Evolutionary conservation across 192 early-diverging fungal genomes (phyloP), one percentile per base, ranked within the genome.

Genomic region (Mortierella hygrophila): DNA sequence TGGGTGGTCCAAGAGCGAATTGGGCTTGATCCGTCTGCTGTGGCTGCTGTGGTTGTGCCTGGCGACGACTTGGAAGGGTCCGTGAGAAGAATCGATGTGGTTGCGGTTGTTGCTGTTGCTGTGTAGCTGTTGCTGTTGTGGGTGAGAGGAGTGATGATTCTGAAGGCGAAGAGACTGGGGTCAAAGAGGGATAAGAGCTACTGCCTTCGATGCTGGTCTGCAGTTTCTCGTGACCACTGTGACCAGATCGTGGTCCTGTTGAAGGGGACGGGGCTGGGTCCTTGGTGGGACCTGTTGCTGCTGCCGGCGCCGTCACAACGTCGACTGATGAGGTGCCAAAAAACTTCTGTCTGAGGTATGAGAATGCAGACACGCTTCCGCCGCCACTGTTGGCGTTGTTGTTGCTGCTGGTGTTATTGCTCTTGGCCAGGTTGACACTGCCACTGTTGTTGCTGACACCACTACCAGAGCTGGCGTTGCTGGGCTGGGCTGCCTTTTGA

Each of bases 251-350:
- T 29, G 10, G 60, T 10, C 60, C 60, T 35, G 35, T 35, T 35
- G 35, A 35, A 35, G 35, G 35, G 2, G 60, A 32, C 23, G n/a
- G 55, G 55, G 55, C 55, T 32, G 60, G 26, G 29, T 65, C 29
- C 13, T 65, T 65, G 60, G 26, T 3, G 4, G 60, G 29, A 29
- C 13, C 11, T 65, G 29, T 32, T 65, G 55, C 9, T 26, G 60
- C 26, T 65, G 60, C 23, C 32, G 60, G 60, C 11, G 60, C n/a
- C 11, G 60, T 29, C 26, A 65, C 60, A 9, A 10, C 29, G 29
- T 65, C 60, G 52, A 52, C 29, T 75, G 73, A 32, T 35, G 73
- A 32, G 6, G 82, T 75, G n/a, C 82, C 82, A 84, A 84, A 84
- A 37, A 84, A 72, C 18, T 60, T 47, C 26, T 77, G 77, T 26